Conservation (phyloP, 2,329 filamentous ascomycete genomes). For the Phyllachora maydis region DNA sequence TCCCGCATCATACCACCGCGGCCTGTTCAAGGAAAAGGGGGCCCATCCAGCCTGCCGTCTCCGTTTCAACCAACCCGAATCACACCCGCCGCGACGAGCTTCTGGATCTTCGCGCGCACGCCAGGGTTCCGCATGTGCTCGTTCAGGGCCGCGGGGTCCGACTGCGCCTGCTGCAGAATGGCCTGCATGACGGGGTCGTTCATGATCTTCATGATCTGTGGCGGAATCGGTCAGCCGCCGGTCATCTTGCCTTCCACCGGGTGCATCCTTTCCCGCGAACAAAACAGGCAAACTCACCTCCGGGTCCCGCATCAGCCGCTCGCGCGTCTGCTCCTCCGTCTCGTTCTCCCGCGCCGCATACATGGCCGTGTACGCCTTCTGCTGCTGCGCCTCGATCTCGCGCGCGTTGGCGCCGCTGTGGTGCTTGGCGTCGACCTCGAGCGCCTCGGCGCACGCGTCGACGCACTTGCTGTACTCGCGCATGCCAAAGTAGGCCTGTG, state of each 20-base stretch:
- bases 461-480: constrained; percentile 92
- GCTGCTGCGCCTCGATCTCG: constrained; percentile 85
- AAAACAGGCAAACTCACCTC: constrained; percentile 38
- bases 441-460: constrained; percentile 70
- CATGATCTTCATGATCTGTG: constrained; percentile 67
- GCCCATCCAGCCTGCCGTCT: too few species aligned
- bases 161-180: constrained; percentile 91
- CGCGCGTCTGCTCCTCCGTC: constrained; percentile 87
- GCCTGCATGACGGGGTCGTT: constrained; percentile 96
- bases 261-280: too few species aligned
- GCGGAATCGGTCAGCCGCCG: too few species aligned
- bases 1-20: too few species aligned
- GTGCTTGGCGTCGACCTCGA: constrained; percentile 49
- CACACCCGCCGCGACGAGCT: constrained; percentile 80
- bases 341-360: constrained; percentile 83
- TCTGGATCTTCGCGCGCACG: constrained; percentile 79
- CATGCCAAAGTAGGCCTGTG: constrained; percentile 91
- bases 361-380: constrained; percentile 82
- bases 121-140: constrained; percentile 93
- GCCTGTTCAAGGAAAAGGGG: too few species aligned
- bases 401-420: constrained; percentile 57
- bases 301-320: constrained; percentile 74
- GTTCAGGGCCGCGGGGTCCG: constrained; percentile 74
- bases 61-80: constrained; percentile 75
- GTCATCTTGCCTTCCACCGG: too few species aligned